Percentiles rank a stretch among this genome's conserved stretches.
Evolutionary conservation across 2,329 filamentous ascomycete species (phyloP).

Genomic region (Elsinoe ampelina): DNA sequence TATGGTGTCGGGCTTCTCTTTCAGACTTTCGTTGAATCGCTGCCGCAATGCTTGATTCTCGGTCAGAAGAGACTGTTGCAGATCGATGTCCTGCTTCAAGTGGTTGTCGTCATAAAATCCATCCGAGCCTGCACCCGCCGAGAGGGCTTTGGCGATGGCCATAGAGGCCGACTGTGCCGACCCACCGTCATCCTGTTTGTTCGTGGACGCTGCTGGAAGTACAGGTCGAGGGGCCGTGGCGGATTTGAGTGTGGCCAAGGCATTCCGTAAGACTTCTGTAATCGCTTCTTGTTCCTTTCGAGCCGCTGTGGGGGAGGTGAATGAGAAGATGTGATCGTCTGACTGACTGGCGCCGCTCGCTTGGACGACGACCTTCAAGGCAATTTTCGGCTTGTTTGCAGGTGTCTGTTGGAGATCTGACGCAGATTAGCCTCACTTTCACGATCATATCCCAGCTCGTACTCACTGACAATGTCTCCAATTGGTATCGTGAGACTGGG

Average conservation of each 20-base stretch:
- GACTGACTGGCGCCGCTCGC: slow-evolving; percentile 49
- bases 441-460: neutral
- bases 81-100: slow-evolving; percentile 65
- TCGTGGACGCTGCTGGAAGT: slow-evolving; percentile 23
- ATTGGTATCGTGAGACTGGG: slow-evolving; percentile 62
- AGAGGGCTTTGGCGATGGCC: slow-evolving; percentile 65
- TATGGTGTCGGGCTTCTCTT: slow-evolving; percentile 76
- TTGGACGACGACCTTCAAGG: slow-evolving; percentile 84
- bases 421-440: neutral
- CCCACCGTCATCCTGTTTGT: slow-evolving; percentile 21
- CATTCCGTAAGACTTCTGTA: slow-evolving; percentile 68
- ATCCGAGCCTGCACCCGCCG: slow-evolving; percentile 37
- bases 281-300: slow-evolving; percentile 76
- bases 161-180: slow-evolving; percentile 57
- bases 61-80: slow-evolving; percentile 83
- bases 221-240: slow-evolving; percentile 31
- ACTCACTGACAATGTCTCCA: slow-evolving; percentile 70
- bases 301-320: slow-evolving; percentile 67
- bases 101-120: slow-evolving; percentile 73
- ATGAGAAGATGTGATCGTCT: slow-evolving; percentile 74
- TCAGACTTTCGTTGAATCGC: slow-evolving; percentile 77
- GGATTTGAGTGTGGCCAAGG: slow-evolving; percentile 62
- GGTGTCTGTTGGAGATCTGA: slow-evolving; percentile 91
- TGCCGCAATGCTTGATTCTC: slow-evolving; percentile 65
- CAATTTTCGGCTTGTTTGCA: slow-evolving; percentile 77